phyloP scores from a whole-genome alignment of 1,139 yeast genomes.

The Magnusiomyces ingens region DNA sequence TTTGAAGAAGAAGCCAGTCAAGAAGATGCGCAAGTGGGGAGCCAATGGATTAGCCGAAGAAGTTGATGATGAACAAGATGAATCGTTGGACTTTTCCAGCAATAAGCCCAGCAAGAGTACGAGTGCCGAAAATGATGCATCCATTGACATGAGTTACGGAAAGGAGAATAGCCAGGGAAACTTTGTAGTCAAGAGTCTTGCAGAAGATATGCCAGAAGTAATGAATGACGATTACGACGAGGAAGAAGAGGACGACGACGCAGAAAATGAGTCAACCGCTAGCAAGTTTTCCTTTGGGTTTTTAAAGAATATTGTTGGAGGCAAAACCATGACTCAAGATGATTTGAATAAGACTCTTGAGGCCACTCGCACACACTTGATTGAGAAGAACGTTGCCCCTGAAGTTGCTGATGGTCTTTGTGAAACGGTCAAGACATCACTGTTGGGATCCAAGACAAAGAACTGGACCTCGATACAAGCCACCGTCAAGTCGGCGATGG shows the following conservation, averaged over 20 bases:
- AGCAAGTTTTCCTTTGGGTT: conserved; percentile 43
- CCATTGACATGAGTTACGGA: conserved; percentile 45
- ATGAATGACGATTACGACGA: conserved; percentile 28
- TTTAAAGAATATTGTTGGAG: conserved; percentile 52
- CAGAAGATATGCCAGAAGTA: conserved; percentile 39
- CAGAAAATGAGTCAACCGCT: conserved; percentile 22
- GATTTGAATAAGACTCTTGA: conserved; percentile 40
- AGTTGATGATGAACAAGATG: conserved; percentile 29
- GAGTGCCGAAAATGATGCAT: conserved; percentile 27
- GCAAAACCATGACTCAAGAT: conserved; percentile 46
- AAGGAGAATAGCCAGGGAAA: conserved; percentile 42
- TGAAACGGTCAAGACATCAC: conserved; percentile 49
- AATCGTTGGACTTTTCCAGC: conserved; percentile 44
- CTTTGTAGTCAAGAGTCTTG: conserved; percentile 45
- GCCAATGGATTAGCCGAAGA: conserved; percentile 46
- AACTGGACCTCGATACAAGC: conserved; percentile 57
- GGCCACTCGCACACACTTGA: conserved; percentile 43
- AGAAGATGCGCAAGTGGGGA: conserved; percentile 42
- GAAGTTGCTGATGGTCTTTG: conserved; percentile 54
- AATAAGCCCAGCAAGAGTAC: conserved; percentile 2
- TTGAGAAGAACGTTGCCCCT: conserved; percentile 48
- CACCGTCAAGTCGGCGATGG: conserved; percentile 59
- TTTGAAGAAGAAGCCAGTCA: conserved; percentile 20
- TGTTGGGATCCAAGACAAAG: conserved; percentile 59
- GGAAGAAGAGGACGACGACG: conserved; percentile 29